These are phyloP conservation scores for Singerocomus inundabilis DNA, from an alignment of 1,284 basidiomycete genomes.

Conservation along the genomic window DNA sequence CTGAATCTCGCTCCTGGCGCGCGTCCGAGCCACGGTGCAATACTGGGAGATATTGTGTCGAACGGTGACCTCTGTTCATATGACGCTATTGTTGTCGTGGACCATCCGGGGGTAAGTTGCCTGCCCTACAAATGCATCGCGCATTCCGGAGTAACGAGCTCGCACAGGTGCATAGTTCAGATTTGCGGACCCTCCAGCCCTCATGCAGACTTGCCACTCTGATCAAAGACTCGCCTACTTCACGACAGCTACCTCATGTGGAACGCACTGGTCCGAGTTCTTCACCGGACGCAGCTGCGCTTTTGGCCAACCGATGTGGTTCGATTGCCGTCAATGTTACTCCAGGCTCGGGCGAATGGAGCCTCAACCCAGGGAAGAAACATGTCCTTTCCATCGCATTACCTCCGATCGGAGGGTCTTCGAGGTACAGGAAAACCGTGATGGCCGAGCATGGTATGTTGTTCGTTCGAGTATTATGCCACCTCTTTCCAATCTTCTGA, in stretches of 20 bases:
- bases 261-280: conserved; percentile 32
- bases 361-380: conserved; percentile 41
- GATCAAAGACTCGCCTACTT: conserved; percentile 48
- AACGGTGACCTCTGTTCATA: conserved; percentile 54
- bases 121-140: not conserved
- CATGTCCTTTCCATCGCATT: conserved; percentile 58
- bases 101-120: conserved; percentile 65
- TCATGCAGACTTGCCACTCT: conserved; percentile 47
- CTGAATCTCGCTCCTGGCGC: conserved; percentile 37
- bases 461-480: not conserved
- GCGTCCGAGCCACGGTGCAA: conserved; percentile 37
- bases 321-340: conserved; percentile 43
- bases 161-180: conserved; percentile 63
- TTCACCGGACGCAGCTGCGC: conserved; percentile 38
- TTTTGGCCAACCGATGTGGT: conserved; percentile 51
- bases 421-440: conserved; percentile 42
- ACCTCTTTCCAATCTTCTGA: not conserved
- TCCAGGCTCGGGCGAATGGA: conserved; percentile 37
- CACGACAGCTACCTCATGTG: conserved; percentile 63
- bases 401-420: conserved; percentile 47
- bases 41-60: conserved; percentile 43
- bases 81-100: conserved; percentile 62
- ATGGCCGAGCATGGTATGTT: conserved; percentile 54
- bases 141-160: conserved; percentile 1
- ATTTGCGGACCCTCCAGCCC: conserved; percentile 57